Base-by-base conservation (phyloP, 306 rosid species). In the Vigna angularis region DNA sequence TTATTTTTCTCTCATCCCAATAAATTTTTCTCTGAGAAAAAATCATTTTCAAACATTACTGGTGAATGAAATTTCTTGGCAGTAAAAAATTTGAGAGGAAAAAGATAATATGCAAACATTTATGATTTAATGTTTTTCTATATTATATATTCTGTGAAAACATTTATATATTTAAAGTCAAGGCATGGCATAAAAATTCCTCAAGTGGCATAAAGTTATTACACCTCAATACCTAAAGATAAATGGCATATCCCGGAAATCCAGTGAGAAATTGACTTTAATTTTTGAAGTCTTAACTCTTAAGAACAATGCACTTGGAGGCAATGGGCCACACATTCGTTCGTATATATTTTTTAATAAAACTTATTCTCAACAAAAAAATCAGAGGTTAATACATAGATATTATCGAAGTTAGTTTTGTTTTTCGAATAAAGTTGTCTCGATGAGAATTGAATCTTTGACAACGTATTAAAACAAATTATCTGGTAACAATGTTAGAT, bases 231-330 rank as follows among this genome's bases (percentile, higher is more conserved):
- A 30, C 64, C 52, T 6, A 36, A 45, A 77, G 79, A 80, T 74
- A 44, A 30, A 72, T 59, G 81, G 64, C 88, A 85, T 82, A 85
- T 85, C 88, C 88, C 88, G 88, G 79, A 85, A 85, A 85, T 85
- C 88, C n/a, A 63, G 88, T 65, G 65, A 66, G 52, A 78, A 85
- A 48, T 78, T 70, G 88, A 85, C 84, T 59, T 42, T 18, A 66
- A 44, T 30, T 9, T 17, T 59, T 51, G 6, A 48, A 51, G 40
- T 36, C 56, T 48, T 74, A 28, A 45, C 49, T 71, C 72, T 62
- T 71, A 58, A 16, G 45, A 56, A 77, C 38, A 79, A 67, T 4
- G 62, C 47, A 52, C 30, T 68, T 13, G 56, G 14, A 53, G 15
- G 51, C 30, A 77, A 77, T 81, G 76, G 79, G 34, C 85, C 71